These are phyloP conservation scores for Linderniella brevidens DNA, from an alignment of 257 asterid genomes.

Conservation along the genomic window DNA sequence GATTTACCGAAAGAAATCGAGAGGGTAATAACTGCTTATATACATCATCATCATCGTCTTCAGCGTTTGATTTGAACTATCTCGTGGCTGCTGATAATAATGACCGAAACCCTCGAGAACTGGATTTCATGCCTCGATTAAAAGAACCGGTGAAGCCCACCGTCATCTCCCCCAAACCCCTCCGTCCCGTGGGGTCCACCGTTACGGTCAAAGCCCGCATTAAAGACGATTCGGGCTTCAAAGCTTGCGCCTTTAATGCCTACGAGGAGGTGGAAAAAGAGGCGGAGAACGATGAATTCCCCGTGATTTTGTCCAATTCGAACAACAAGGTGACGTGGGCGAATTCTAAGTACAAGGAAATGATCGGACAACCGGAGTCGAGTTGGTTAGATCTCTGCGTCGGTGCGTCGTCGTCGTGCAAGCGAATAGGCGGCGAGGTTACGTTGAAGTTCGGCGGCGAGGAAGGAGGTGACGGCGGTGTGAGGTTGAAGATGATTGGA, in stretches of 20 bases:
- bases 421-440: slow-evolving; percentile 82
- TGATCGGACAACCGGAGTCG: slow-evolving; percentile 93
- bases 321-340: slow-evolving; percentile 50
- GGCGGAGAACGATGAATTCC: slow-evolving; percentile 46
- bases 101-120: slow-evolving; percentile 28
- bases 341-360: slow-evolving; percentile 68
- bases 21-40: too few relatives aligned
- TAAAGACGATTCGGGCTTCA: slow-evolving; percentile 5
- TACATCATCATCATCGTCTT: too few relatives aligned
- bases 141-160: slow-evolving; percentile 17
- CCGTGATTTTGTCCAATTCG: slow-evolving; percentile 57
- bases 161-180: slow-evolving; percentile 51
- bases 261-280: slow-evolving; percentile 53
- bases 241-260: slow-evolving; percentile 1
- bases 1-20: slow-evolving; percentile 2
- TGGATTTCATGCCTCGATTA: slow-evolving; percentile 29
- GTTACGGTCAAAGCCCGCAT: slow-evolving; percentile 24
- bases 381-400: slow-evolving; percentile 50
- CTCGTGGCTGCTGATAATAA: too few relatives aligned
- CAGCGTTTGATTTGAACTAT: too few relatives aligned
- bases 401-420: slow-evolving; percentile 16
- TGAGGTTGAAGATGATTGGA: slow-evolving; percentile 11
- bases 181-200: slow-evolving; percentile 66
- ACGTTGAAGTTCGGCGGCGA: slow-evolving; percentile 27
- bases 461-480: too few relatives aligned